These are phyloP conservation scores for Myriosclerotinia curreyana DNA, from an alignment of 2,329 filamentous ascomycete species.

Conservation along the genomic window DNA sequence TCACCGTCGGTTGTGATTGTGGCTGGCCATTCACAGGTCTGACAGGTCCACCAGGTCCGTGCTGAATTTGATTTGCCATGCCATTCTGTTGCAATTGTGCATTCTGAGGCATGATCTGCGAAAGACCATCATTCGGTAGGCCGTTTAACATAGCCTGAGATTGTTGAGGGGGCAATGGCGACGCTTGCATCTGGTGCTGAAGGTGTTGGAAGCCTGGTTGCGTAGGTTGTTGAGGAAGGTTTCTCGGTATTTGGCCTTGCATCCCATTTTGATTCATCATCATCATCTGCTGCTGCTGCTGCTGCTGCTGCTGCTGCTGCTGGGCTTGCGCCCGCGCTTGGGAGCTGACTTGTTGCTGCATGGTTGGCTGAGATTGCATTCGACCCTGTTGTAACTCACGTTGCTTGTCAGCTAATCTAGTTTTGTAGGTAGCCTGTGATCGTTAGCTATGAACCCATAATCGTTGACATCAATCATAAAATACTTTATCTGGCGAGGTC, in stretches of 20 bases:
- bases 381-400: constrained; percentile 35
- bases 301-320: background rate
- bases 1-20: constrained; percentile 31
- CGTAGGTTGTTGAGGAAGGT: constrained; percentile 46
- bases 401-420: constrained; percentile 33
- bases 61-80: constrained; percentile 42
- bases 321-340: constrained; percentile 41
- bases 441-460: constrained; percentile 25
- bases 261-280: constrained; percentile 50
- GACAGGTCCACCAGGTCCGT: constrained; percentile 17
- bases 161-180: constrained; percentile 50
- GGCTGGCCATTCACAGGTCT: constrained; percentile 28
- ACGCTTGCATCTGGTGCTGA: constrained; percentile 57
- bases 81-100: constrained; percentile 43
- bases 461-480: background rate
- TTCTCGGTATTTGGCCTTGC: constrained; percentile 52
- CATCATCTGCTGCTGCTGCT: constrained; percentile 51
- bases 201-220: constrained; percentile 57
- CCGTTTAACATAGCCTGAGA: constrained; percentile 29
- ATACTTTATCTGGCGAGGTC: constrained; percentile 35
- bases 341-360: constrained; percentile 47
- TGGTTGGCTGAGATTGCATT: constrained; percentile 32
- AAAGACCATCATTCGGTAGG: constrained; percentile 28
- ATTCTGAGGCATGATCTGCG: constrained; percentile 36
- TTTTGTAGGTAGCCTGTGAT: constrained; percentile 34